Percentiles rank a stretch among this genome's conserved stretches.
These are phyloP conservation scores for Trichophyton verrucosum DNA, from an alignment of 2,329 filamentous ascomycete species.

Conservation along the genomic window DNA sequence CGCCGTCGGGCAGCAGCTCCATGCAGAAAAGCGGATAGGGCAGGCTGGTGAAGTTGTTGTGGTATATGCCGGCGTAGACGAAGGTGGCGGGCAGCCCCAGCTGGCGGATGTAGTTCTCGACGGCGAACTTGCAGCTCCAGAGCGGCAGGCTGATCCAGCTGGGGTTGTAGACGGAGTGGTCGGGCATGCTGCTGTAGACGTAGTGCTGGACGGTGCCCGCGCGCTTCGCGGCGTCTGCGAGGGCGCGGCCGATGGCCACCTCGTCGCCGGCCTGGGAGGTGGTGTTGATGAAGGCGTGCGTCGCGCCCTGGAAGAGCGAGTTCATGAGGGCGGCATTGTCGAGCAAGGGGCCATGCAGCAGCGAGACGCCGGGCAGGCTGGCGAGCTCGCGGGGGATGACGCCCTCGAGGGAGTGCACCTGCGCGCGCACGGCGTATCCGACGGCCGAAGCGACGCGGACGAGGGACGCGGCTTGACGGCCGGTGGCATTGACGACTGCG, in stretches of 20 bases:
- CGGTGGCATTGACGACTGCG: constrained; percentile 89
- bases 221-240: constrained; percentile 79
- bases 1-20: constrained; percentile 72
- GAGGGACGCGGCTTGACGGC: constrained; percentile 87
- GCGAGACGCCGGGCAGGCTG: constrained; percentile 67
- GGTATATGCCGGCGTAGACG: constrained; percentile 94
- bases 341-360: constrained; percentile 52
- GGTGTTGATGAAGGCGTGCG: constrained; percentile 94
- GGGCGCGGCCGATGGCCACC: constrained; percentile 70
- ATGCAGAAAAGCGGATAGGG: constrained; percentile 92
- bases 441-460: constrained; percentile 89
- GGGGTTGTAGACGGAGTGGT: constrained; percentile 68
- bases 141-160: constrained; percentile 73
- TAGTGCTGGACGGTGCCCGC: constrained; percentile 72
- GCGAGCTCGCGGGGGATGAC: constrained; percentile 80
- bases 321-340: constrained; percentile 62
- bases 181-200: constrained; percentile 94
- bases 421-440: constrained; percentile 84
- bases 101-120: constrained; percentile 81
- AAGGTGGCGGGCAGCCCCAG: constrained; percentile 78
- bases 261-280: constrained; percentile 87
- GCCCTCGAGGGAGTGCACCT: constrained; percentile 75
- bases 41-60: constrained; percentile 95
- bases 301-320: constrained; percentile 68
- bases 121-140: constrained; percentile 84